These are phyloP conservation scores for Botrytis tulipae DNA, from an alignment of 2,329 filamentous ascomycete genomes.

Conservation along the genomic window DNA sequence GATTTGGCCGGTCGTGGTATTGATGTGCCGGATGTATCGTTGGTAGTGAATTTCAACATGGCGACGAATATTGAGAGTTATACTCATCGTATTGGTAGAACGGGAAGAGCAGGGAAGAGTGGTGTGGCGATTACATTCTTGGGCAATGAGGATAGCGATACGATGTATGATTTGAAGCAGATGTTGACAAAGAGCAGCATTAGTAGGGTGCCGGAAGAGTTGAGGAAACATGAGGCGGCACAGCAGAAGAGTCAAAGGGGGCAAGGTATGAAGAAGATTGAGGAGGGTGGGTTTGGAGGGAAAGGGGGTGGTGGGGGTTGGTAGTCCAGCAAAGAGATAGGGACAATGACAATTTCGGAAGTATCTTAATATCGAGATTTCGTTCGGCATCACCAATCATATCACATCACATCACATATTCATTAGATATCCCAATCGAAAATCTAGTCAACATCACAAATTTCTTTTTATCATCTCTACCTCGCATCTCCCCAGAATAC, in stretches of 20 bases:
- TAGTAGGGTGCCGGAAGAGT: constrained; percentile 85
- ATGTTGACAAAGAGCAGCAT: constrained; percentile 91
- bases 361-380: neutral
- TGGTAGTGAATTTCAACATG: constrained; percentile 99
- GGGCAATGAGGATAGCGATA: constrained; percentile 83
- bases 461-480: neutral
- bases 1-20: constrained; percentile 97
- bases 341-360: neutral
- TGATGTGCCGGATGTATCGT: constrained; percentile 87
- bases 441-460: neutral
- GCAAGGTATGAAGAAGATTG: constrained; percentile 47
- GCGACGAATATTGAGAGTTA: constrained; percentile 88
- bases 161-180: constrained; percentile 91
- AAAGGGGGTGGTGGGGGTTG: constrained; percentile 36
- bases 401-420: neutral
- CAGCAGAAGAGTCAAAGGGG: constrained; percentile 69
- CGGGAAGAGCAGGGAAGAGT: constrained; percentile 93
- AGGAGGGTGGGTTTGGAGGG: constrained; percentile 42
- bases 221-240: constrained; percentile 85
- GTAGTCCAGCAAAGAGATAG: neutral
- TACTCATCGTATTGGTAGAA: constrained; percentile 94
- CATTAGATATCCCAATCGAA: neutral
- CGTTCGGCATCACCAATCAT: neutral
- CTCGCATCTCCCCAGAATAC: constrained; percentile 4
- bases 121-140: constrained; percentile 96